phyloP scores from a whole-genome alignment of 2,329 filamentous ascomycete species.

The Dactylellina sp. region DNA sequence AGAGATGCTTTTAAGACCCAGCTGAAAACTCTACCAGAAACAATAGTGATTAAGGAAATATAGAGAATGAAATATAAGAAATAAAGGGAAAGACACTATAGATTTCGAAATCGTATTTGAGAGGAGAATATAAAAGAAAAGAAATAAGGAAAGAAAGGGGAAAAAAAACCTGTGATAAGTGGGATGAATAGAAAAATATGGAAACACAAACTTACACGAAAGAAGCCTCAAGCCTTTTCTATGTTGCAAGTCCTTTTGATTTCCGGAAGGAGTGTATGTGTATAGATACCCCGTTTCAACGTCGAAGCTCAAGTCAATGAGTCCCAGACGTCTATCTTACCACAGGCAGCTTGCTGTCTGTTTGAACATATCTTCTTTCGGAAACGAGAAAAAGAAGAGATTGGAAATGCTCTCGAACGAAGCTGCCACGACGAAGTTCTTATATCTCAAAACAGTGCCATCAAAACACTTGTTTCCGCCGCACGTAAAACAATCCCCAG shows the following conservation, averaged over 20 bases:
- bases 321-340: slow-evolving; percentile 27
- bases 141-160: slow-evolving; percentile 12
- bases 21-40: slow-evolving; percentile 10
- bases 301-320: slow-evolving; percentile 47
- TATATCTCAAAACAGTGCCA: slow-evolving; percentile 29
- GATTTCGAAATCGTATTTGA: slow-evolving; percentile 4
- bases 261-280: background rate
- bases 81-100: slow-evolving; percentile 14
- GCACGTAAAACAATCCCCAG: slow-evolving; percentile 22
- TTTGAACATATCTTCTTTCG: slow-evolving; percentile 18
- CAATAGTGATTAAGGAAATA: slow-evolving; percentile 27
- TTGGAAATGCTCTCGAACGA: slow-evolving; percentile 21
- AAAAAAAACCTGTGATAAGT: too few relatives aligned
- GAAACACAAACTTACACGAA: slow-evolving; percentile 32
- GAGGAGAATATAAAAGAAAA: slow-evolving; percentile 3
- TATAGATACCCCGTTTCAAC: slow-evolving; percentile 8
- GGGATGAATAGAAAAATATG: slow-evolving; percentile 2
- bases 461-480: slow-evolving; percentile 32
- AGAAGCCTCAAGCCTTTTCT: slow-evolving; percentile 46
- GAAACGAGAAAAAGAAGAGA: slow-evolving; percentile 17
- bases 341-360: slow-evolving; percentile 43
- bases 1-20: slow-evolving; percentile 28
- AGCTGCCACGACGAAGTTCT: slow-evolving; percentile 19
- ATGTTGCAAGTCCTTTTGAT: slow-evolving; percentile 51
- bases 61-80: slow-evolving; percentile 22